These are phyloP conservation scores for Gastrolobium bilobum DNA, from an alignment of 306 rosid genomes.

Conservation along the genomic window DNA sequence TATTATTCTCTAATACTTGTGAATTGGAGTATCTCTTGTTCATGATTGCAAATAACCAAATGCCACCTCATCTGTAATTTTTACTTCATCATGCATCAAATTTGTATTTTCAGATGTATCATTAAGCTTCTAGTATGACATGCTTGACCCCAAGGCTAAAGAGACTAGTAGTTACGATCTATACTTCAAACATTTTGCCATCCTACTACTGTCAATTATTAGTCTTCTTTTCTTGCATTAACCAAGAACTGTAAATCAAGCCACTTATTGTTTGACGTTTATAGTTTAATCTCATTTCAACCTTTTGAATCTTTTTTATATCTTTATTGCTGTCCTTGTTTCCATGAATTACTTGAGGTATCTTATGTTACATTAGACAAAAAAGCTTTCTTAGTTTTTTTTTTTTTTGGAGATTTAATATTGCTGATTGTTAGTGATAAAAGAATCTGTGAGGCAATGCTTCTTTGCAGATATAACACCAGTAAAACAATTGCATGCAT, in stretches of 20 bases:
- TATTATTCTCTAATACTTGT: too few species aligned
- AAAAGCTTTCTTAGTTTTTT: too few species aligned
- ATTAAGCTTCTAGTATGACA: background rate
- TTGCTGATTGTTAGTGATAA: background rate
- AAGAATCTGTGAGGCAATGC: background rate
- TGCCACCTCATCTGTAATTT: conserved; percentile 3
- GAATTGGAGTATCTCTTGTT: background rate
- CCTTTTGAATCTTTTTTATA: background rate
- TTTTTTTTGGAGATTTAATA: background rate
- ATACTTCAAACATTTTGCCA: background rate
- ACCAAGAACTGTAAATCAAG: background rate
- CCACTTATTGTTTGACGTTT: background rate
- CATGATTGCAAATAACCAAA: background rate
- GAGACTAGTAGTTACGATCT: conserved; percentile 1
- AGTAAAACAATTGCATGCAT: background rate
- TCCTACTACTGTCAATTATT: background rate
- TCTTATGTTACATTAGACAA: background rate
- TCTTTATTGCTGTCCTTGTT: background rate
- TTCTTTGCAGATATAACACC: background rate
- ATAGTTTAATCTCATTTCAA: background rate
- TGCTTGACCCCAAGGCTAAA: background rate
- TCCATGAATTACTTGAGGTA: background rate
- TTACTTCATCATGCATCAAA: background rate
- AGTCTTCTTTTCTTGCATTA: background rate
- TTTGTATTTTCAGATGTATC: background rate